Conservation (phyloP, 768 basidiomycete genomes). For the Austroboletus festivus region DNA sequence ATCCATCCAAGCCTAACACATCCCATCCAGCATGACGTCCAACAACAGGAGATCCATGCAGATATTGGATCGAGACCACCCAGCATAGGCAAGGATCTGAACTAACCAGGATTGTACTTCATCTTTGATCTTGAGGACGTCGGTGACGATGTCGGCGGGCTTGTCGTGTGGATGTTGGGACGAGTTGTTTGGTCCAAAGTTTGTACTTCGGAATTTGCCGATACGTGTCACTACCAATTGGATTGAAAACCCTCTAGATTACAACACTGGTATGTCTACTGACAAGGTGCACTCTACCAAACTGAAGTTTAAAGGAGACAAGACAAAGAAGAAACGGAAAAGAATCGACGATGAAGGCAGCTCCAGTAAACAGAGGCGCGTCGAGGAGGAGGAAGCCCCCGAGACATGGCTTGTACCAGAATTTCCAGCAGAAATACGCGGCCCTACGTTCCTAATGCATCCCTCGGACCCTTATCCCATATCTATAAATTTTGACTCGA, state of each 20-base stretch:
- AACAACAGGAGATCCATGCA: constrained; percentile 29
- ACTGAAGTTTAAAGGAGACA: constrained; percentile 89
- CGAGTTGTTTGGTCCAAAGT: constrained; percentile 37
- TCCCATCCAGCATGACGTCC: constrained; percentile 54
- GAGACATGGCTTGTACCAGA: constrained; percentile 82
- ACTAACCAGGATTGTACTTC: constrained; percentile 85
- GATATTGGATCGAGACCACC: constrained; percentile 13
- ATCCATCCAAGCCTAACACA: constrained; percentile 41
- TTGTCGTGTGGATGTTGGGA: constrained; percentile 18
- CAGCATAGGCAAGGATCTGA: constrained; percentile 9
- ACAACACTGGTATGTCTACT: constrained; percentile 27
- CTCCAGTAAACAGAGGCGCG: constrained; percentile 43
- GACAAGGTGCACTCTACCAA: constrained; percentile 65
- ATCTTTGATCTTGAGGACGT: constrained; percentile 68
- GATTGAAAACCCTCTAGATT: too few relatives aligned
- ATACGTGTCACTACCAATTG: background rate
- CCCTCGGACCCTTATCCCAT: constrained; percentile 78
- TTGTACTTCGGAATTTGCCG: constrained; percentile 26
- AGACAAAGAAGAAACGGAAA: constrained; percentile 78
- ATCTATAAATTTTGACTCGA: constrained; percentile 74
- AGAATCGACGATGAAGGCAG: constrained; percentile 49
- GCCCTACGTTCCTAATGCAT: constrained; percentile 83
- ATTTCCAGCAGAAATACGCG: constrained; percentile 68
- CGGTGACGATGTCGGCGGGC: constrained; percentile 46
- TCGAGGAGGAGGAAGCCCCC: constrained; percentile 59